phyloP scores from a whole-genome alignment of 495 filamentous ascomycete species.

The Saxophila tyrrhenica region DNA sequence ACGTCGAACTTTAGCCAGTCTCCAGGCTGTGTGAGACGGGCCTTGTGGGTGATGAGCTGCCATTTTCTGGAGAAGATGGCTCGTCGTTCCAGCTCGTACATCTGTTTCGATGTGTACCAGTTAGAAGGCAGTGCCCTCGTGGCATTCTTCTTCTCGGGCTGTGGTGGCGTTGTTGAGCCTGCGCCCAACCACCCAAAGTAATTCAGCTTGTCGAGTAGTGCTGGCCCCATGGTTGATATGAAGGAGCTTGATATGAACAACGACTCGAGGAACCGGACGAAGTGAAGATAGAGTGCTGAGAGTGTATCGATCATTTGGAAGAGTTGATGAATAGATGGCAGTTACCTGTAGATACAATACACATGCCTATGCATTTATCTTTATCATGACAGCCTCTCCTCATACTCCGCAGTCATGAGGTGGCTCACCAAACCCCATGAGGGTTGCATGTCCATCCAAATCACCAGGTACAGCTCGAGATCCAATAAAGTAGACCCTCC shows the following conservation, averaged over 20 bases:
- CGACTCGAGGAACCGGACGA: not conserved
- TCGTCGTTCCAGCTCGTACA: constrained; percentile 43
- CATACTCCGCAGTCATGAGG: not conserved
- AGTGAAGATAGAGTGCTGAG: not conserved
- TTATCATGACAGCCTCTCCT: not conserved
- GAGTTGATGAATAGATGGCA: not conserved
- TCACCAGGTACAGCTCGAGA: not conserved
- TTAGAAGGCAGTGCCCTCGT: constrained; percentile 35
- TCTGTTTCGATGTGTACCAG: constrained; percentile 40
- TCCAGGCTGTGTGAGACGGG: constrained; percentile 37
- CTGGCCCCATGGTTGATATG: not conserved
- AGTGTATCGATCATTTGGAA: not conserved
- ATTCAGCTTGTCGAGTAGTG: not conserved
- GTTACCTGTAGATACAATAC: not conserved
- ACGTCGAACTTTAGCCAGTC: constrained; percentile 38
- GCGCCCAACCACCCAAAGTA: not conserved
- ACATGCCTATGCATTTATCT: not conserved
- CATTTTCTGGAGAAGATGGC: constrained; percentile 44
- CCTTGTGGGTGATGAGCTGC: constrained; percentile 42
- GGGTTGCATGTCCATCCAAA: not conserved
- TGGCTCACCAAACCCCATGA: not conserved
- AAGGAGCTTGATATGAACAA: not conserved
- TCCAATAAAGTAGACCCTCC: not conserved
- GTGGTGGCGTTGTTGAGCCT: not conserved
- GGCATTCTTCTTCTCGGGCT: constrained; percentile 7